Evolutionary conservation across 768 basidiomycete genomes (phyloP).

Genomic region (Pleurotus eryngii): DNA sequence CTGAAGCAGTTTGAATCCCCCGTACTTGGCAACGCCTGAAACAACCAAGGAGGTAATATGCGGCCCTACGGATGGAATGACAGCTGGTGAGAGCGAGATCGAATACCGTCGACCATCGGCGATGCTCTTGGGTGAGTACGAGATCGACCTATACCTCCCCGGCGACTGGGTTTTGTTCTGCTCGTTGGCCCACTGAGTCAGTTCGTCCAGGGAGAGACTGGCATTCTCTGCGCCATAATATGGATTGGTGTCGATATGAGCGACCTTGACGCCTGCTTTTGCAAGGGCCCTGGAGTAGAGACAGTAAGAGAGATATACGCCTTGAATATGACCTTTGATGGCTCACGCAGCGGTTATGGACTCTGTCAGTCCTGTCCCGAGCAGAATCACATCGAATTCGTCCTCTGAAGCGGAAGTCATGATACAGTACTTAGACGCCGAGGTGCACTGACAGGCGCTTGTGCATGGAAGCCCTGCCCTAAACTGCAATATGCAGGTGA

Average conservation of each 20-base stretch:
- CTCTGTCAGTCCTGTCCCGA: conserved; percentile 81
- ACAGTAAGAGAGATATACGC: conserved; percentile 10
- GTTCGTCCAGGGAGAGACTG: conserved; percentile 77
- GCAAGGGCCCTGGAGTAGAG: conserved; percentile 67
- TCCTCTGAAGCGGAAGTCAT: conserved; percentile 15
- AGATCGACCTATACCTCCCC: conserved; percentile 36
- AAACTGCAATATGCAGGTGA: background rate
- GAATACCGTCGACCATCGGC: conserved; percentile 74
- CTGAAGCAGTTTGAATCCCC: conserved; percentile 84
- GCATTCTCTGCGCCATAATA: conserved; percentile 89
- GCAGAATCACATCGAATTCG: conserved; percentile 62
- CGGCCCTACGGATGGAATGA: conserved; percentile 78
- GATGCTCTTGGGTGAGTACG: conserved; percentile 39
- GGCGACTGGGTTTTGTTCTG: conserved; percentile 7
- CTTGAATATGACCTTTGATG: background rate
- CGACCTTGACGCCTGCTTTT: conserved; percentile 83
- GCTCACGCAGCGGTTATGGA: conserved; percentile 89
- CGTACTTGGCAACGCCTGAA: conserved; percentile 87
- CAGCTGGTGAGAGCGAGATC: conserved; percentile 77
- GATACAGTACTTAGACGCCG: background rate
- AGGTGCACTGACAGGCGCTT: background rate
- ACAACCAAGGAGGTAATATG: conserved; percentile 75
- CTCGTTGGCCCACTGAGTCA: conserved; percentile 62
- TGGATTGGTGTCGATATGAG: conserved; percentile 79
- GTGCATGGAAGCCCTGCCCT: background rate